These are phyloP conservation scores for Asterophora lycoperdoides DNA, from an alignment of 768 basidiomycete species.

Conservation along the genomic window DNA sequence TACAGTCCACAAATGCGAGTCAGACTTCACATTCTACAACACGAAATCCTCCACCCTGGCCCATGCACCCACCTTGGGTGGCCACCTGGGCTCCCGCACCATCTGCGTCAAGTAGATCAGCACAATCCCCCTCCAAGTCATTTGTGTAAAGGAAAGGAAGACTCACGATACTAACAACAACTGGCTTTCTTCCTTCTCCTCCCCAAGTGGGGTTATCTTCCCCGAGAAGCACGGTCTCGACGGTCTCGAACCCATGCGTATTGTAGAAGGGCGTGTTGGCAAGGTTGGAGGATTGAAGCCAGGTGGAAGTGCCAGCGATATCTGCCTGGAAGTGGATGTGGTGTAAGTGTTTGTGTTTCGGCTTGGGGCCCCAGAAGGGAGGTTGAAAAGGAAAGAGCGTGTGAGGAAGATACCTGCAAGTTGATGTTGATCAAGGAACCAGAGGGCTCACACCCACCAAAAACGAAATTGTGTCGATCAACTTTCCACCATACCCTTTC, in stretches of 20 bases:
- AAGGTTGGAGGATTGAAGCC: slow-evolving; percentile 26
- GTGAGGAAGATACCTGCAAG: too few relatives aligned
- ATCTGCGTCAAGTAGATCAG: slow-evolving; percentile 5
- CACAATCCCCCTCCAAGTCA: not conserved
- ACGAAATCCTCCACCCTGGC: too few relatives aligned
- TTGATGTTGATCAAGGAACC: too few relatives aligned
- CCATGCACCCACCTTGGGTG: not conserved
- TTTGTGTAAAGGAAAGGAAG: not conserved
- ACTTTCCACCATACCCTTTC: slow-evolving; percentile 26
- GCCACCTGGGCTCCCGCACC: slow-evolving; percentile 15
- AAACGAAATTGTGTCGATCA: slow-evolving; percentile 22
- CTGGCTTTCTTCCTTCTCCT: slow-evolving; percentile 17
- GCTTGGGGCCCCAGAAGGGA: not conserved
- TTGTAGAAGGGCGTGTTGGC: slow-evolving; percentile 22
- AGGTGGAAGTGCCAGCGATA: slow-evolving; percentile 19
- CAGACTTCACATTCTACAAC: too few relatives aligned
- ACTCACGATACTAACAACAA: slow-evolving; percentile 27
- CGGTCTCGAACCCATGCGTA: slow-evolving; percentile 20
- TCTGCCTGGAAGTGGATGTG: slow-evolving; percentile 23
- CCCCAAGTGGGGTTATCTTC: slow-evolving; percentile 29
- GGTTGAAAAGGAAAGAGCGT: too few relatives aligned
- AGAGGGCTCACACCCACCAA: slow-evolving; percentile 15
- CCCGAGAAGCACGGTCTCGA: slow-evolving; percentile 23
- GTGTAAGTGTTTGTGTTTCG: too few relatives aligned
- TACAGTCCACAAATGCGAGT: not conserved